A percentile compares a stretch with the other conserved stretches of the same genome.
These are phyloP conservation scores for Cercospora citrullina DNA, from an alignment of 2,329 filamentous ascomycete species.

Conservation along the genomic window DNA sequence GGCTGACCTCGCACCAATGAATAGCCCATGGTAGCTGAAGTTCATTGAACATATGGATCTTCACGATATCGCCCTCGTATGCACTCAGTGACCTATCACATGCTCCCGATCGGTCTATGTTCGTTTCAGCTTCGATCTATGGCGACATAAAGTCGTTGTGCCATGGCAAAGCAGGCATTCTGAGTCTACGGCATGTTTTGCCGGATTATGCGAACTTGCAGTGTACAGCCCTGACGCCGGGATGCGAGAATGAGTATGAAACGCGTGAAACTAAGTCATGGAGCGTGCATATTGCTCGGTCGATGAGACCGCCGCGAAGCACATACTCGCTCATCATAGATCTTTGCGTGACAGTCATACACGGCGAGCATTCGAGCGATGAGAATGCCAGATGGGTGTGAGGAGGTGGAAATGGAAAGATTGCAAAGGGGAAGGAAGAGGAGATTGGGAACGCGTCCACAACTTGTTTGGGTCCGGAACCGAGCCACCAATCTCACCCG, in stretches of 20 bases:
- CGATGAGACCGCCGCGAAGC: neutral
- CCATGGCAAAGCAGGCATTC: neutral
- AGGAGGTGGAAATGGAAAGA: neutral
- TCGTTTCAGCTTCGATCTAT: neutral
- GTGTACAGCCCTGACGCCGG: neutral
- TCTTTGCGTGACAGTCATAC: neutral
- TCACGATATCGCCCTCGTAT: conserved; percentile 26
- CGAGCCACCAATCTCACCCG: neutral
- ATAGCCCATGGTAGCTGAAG: conserved; percentile 16
- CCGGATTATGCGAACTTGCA: neutral
- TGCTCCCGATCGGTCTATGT: neutral
- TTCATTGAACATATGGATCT: conserved; percentile 25
- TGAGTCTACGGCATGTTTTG: neutral
- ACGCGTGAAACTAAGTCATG: neutral
- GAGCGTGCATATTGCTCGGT: neutral
- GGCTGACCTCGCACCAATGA: conserved; percentile 12
- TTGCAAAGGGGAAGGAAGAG: neutral
- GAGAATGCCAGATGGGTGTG: neutral
- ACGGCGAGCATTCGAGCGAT: neutral
- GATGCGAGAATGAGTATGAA: neutral
- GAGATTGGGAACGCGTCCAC: neutral
- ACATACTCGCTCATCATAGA: neutral
- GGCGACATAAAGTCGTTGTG: neutral
- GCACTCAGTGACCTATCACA: neutral
- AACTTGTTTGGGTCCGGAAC: neutral